phyloP scores from a whole-genome alignment of 768 basidiomycete species.

The Dacryopinax spathularia region DNA sequence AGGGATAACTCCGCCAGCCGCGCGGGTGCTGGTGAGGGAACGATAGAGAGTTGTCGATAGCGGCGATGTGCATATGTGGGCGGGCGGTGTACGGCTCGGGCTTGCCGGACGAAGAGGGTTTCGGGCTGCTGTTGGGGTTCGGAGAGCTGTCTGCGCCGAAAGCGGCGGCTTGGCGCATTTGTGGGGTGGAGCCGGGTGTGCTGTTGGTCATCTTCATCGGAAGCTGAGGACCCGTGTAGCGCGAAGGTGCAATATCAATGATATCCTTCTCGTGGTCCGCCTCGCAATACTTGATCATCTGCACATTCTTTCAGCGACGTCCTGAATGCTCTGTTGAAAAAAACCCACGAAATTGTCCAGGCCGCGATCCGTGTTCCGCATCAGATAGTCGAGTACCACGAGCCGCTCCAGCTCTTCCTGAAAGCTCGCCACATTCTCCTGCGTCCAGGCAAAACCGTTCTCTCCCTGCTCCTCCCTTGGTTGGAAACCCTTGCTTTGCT shows the following conservation, averaged over 20 bases:
- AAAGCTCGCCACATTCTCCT: constrained; percentile 30
- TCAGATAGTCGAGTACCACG: constrained; percentile 53
- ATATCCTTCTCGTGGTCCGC: constrained; percentile 62
- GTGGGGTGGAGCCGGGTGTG: constrained; percentile 27
- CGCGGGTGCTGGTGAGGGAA: constrained; percentile 85
- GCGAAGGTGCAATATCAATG: constrained; percentile 65
- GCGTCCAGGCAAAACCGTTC: constrained; percentile 14
- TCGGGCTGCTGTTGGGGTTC: too few relatives aligned
- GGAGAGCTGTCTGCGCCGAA: constrained; percentile 4
- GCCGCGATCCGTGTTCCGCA: constrained; percentile 82
- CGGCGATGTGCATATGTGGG: constrained; percentile 81
- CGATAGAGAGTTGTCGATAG: constrained; percentile 84
- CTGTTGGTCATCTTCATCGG: constrained; percentile 46
- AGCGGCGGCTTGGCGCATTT: constrained; percentile 17
- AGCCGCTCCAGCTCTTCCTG: neutral
- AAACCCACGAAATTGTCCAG: constrained; percentile 54
- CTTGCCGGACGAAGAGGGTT: constrained; percentile 1
- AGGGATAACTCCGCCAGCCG: constrained; percentile 64
- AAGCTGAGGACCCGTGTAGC: constrained; percentile 50
- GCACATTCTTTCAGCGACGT: too few relatives aligned
- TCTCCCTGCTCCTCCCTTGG: constrained; percentile 36
- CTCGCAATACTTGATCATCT: constrained; percentile 82
- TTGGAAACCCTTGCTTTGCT: constrained; percentile 55
- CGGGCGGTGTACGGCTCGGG: constrained; percentile 18
- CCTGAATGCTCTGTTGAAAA: neutral